Percentiles rank a stretch among this genome's conserved stretches.
These are phyloP conservation scores for Bremia lactucae DNA, from an alignment of 352 stramenopile species.

Conservation along the genomic window DNA sequence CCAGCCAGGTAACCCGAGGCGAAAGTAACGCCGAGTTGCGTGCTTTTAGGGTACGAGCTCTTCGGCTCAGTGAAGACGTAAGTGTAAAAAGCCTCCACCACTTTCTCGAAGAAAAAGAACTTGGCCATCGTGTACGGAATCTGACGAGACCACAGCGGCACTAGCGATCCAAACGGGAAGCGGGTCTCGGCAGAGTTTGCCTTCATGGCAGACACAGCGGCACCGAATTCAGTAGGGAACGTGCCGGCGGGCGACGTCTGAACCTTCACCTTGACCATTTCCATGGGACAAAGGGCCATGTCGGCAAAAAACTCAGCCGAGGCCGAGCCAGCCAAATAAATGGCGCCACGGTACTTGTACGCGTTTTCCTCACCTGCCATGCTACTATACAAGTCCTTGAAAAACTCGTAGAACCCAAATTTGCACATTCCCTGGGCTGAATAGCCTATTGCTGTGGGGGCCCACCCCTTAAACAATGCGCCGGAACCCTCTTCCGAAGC, in stretches of 20 bases:
- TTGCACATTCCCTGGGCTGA: conserved; percentile 86
- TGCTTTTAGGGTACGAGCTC: conserved; percentile 86
- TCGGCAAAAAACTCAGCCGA: conserved; percentile 92
- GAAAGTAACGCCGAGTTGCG: conserved; percentile 95
- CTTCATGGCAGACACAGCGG: conserved; percentile 83
- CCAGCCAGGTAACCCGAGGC: conserved; percentile 97
- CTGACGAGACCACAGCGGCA: conserved; percentile 86
- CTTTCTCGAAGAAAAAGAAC: conserved; percentile 96
- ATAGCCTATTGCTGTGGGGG: conserved; percentile 88
- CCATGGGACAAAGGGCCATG: conserved; percentile 89
- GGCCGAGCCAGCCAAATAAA: conserved; percentile 87
- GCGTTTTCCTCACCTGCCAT: conserved; percentile 87
- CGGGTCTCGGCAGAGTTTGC: conserved; percentile 79
- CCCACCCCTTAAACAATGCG: conserved; percentile 88
- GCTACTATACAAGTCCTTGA: conserved; percentile 90
- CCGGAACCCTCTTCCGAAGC: conserved; percentile 73
- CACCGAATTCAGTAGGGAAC: conserved; percentile 82
- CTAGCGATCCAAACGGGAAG: conserved; percentile 88
- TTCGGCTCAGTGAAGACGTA: conserved; percentile 87
- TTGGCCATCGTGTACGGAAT: conserved; percentile 99
- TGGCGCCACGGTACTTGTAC: conserved; percentile 87
- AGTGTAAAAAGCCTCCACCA: conserved; percentile 83
- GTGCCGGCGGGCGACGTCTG: conserved; percentile 85
- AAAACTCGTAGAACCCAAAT: conserved; percentile 94
- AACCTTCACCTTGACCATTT: conserved; percentile 93